A percentile compares a stretch with the other conserved stretches of the same genome.
These are phyloP conservation scores for Lichtheimia hyalospora DNA, from an alignment of 371 early-diverging fungal genomes.

Conservation along the genomic window DNA sequence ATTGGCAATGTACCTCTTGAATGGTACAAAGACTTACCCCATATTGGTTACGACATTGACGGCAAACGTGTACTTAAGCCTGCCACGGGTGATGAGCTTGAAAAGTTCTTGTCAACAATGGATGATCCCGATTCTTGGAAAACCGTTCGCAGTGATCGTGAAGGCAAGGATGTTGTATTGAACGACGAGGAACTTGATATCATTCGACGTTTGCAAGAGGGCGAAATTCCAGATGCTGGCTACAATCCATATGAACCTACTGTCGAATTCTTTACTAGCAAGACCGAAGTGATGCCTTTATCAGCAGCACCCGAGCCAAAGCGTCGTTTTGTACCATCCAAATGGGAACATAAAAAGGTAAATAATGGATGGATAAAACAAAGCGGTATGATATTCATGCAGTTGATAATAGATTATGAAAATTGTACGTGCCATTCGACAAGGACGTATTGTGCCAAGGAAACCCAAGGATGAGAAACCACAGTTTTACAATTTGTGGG, in stretches of 20 bases:
- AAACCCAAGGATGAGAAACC: slow-evolving; percentile 66
- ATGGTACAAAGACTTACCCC: slow-evolving; percentile 95
- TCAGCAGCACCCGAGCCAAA: slow-evolving; percentile 91
- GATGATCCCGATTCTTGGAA: slow-evolving; percentile 94
- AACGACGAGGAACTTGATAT: slow-evolving; percentile 90
- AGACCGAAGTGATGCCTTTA: slow-evolving; percentile 78
- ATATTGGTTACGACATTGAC: slow-evolving; percentile 94
- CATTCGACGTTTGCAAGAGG: slow-evolving; percentile 82
- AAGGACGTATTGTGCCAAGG: slow-evolving; percentile 78
- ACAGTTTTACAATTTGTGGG: slow-evolving; percentile 87
- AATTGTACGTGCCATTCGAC: slow-evolving; percentile 92
- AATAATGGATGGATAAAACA: too few species aligned
- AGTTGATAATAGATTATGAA: slow-evolving; percentile 70
- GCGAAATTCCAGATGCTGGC: slow-evolving; percentile 78
- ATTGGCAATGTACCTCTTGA: slow-evolving; percentile 94
- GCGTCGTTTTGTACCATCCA: slow-evolving; percentile 92
- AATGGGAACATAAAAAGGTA: slow-evolving; percentile 85
- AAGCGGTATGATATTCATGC: background rate
- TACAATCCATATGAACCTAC: slow-evolving; percentile 91
- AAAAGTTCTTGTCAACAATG: slow-evolving; percentile 87
- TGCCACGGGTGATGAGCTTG: slow-evolving; percentile 88
- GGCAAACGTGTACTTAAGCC: slow-evolving; percentile 90
- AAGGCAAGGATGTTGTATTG: slow-evolving; percentile 80
- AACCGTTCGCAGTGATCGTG: slow-evolving; percentile 78
- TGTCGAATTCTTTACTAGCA: slow-evolving; percentile 92